A percentile compares a stretch with the other conserved stretches of the same genome.
phyloP scores from a whole-genome alignment of 2,329 filamentous ascomycete species.

The Penicillium sp. region DNA sequence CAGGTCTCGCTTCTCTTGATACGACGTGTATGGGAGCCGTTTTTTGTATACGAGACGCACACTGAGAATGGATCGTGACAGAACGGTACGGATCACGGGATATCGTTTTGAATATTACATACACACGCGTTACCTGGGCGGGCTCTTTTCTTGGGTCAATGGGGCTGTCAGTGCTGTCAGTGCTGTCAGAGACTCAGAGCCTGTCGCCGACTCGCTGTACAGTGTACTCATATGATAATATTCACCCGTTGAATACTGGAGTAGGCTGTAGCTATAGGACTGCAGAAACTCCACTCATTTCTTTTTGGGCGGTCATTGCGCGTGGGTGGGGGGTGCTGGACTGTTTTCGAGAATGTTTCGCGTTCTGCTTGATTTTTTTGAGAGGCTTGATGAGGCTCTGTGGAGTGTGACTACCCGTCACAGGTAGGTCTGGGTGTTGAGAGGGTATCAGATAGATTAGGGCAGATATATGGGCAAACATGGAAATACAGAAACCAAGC shows the following conservation, averaged over 20 bases:
- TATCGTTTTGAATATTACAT: background rate
- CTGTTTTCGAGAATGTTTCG: conserved; percentile 22
- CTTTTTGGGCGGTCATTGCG: conserved; percentile 9
- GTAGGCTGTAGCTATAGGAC: too few species aligned
- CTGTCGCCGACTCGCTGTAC: background rate
- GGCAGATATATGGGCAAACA: background rate
- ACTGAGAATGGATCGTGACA: background rate
- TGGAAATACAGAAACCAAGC: background rate
- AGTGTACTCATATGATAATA: too few species aligned
- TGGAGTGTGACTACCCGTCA: background rate
- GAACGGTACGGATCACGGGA: background rate
- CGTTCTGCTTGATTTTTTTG: background rate
- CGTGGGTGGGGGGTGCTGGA: background rate
- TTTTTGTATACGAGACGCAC: conserved; percentile 7
- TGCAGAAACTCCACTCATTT: conserved; percentile 11
- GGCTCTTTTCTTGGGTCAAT: background rate
- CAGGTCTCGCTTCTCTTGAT: conserved; percentile 21
- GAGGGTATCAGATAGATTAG: background rate
- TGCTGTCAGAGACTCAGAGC: too few species aligned
- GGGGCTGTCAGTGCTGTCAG: background rate
- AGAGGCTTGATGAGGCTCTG: background rate
- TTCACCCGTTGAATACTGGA: too few species aligned
- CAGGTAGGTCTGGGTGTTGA: background rate
- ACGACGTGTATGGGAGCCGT: conserved; percentile 10
- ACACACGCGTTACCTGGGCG: background rate